Conservation (phyloP, 2,329 filamentous ascomycete genomes). For the Chaetomiaceae sp. region DNA sequence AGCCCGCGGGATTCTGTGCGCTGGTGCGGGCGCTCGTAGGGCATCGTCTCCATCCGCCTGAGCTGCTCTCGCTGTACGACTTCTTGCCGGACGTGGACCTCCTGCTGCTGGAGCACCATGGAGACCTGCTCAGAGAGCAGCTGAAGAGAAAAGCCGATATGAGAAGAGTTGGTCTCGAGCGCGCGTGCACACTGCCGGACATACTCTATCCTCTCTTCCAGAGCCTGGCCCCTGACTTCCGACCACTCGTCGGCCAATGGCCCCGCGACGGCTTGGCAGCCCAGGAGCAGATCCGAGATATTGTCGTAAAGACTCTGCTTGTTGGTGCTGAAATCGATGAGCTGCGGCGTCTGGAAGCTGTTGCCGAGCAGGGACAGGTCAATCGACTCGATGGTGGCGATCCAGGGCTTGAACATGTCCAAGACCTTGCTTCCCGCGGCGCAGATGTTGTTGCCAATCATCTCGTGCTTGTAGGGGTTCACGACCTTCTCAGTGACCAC, state of each 20-base stretch:
- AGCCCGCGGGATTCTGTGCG: slow-evolving; percentile 54
- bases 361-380: slow-evolving; percentile 77
- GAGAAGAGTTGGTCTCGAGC: slow-evolving; percentile 79
- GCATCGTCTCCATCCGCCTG: slow-evolving; percentile 54
- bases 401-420: slow-evolving; percentile 86
- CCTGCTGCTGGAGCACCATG: slow-evolving; percentile 48
- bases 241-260: slow-evolving; percentile 95
- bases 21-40: slow-evolving; percentile 51
- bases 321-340: slow-evolving; percentile 81
- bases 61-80: slow-evolving; percentile 46
- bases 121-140: slow-evolving; percentile 78
- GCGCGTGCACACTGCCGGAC: slow-evolving; percentile 74
- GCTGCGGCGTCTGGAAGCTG: slow-evolving; percentile 75
- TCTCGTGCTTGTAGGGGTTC: slow-evolving; percentile 70
- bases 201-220: slow-evolving; percentile 80
- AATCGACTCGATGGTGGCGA: slow-evolving; percentile 85
- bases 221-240: slow-evolving; percentile 80
- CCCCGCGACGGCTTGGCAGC: slow-evolving; percentile 86
- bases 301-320: slow-evolving; percentile 95
- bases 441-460: slow-evolving; percentile 79
- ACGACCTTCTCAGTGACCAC: slow-evolving; percentile 75
- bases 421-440: slow-evolving; percentile 72
- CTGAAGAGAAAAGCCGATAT: slow-evolving; percentile 83
- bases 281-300: slow-evolving; percentile 80
- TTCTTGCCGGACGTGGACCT: slow-evolving; percentile 43